Evolutionary conservation across 2,329 filamentous ascomycete species (phyloP), one percentile per base, ranked within the genome.

Genomic region (Nemania sp.): DNA sequence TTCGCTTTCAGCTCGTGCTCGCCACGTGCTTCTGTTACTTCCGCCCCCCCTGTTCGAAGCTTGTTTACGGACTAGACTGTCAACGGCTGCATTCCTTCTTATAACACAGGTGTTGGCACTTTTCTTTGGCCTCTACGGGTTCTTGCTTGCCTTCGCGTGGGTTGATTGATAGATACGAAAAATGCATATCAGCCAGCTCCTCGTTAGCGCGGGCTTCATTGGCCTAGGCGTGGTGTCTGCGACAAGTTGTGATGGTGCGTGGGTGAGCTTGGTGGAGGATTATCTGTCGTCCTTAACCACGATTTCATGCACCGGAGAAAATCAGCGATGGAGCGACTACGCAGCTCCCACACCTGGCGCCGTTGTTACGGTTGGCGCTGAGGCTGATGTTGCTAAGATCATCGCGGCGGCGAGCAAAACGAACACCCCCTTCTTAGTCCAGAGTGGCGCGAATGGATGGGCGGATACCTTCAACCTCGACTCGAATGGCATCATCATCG

Each of bases 381-480:
- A 73, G 51, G 45, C 51, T 26, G 70, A 73, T 32, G 58, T 72
- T n/a, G 65, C 71, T 8, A 68, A 59, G 35, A 41, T 66, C 4
- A 66, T 71, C 8, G 32, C 52, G 3, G 51, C 63, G 22, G 69
- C 69, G 27, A 69, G 38, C 64, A 32, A 69, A 45, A 62, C 69
- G 18, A 67, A 70, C 10, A 67, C 71, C 32, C 67, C 68, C 0
- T 76, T 76, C 54, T 61, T 76, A 3, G 63, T 73, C 8, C 74
- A 76, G 58, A 71, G 67, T 38, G 73, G 74, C 24, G 73, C 58
- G 24, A 72, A 74, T 27, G 73, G 73, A 54, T 76, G 73, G 73
- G 73, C 73, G 13, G 54, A 70, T 45, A 72, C 72, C 0, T 74
- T 72, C 52, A 55, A 57, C 5, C 62, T 76, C 2, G 64, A 63